A percentile compares a stretch with the other conserved stretches of the same genome.
These are phyloP conservation scores for Zygoascus tannicola DNA, from an alignment of 805 yeast species.

Conservation along the genomic window DNA sequence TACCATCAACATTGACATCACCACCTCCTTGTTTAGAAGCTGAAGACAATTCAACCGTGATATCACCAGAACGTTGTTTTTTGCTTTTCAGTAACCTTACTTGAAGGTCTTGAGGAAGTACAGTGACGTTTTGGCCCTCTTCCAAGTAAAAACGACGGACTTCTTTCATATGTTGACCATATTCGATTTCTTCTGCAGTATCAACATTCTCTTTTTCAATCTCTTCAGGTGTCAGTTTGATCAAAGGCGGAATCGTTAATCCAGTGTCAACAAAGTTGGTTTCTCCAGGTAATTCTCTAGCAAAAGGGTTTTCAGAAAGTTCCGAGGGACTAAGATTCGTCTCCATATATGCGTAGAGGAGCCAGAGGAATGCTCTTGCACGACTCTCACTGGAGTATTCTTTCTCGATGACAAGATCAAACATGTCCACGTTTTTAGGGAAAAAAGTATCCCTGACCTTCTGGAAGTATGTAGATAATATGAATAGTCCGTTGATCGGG, in stretches of 20 bases:
- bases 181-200: conserved; percentile 34
- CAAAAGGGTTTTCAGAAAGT: conserved; percentile 50
- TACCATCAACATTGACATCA: not conserved
- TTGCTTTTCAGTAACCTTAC: not conserved
- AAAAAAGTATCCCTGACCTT: conserved; percentile 38
- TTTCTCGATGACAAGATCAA: conserved; percentile 63
- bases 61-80: not conserved
- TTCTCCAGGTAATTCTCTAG: conserved; percentile 17
- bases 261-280: conserved; percentile 23
- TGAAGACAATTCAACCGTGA: not conserved
- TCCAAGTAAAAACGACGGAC: conserved; percentile 32
- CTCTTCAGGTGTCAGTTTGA: conserved; percentile 22
- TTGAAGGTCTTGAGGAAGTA: not conserved
- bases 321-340: conserved; percentile 50
- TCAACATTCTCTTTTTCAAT: conserved; percentile 35
- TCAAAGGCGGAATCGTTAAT: conserved; percentile 33
- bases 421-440: conserved; percentile 41
- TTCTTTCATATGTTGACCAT: conserved; percentile 35
- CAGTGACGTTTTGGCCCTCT: conserved; percentile 8
- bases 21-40: not conserved
- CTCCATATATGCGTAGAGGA: conserved; percentile 71
- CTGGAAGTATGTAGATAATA: conserved; percentile 53
- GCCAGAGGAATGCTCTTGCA: conserved; percentile 71
- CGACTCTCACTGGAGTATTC: conserved; percentile 54
- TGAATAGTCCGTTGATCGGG: conserved; percentile 67